Evolutionary conservation across 202 grass and related monocot species (phyloP).

Genomic region (Zizania palustris): DNA sequence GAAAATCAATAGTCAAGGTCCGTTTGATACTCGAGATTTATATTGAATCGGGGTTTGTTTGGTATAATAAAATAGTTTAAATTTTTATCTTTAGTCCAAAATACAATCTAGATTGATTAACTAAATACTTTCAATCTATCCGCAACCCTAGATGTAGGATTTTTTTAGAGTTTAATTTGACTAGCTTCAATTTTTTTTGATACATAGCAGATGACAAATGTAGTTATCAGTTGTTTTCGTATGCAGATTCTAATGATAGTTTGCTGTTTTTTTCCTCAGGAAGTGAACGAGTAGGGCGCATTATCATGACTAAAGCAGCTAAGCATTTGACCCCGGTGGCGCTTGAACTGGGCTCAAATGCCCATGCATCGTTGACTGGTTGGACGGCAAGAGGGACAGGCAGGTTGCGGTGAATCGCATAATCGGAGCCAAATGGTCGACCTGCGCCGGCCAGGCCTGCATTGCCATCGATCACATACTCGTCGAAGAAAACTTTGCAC

Average conservation of each 20-base stretch:
- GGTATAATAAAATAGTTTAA: too few species aligned
- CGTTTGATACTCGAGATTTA: too few species aligned
- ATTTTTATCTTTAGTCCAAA: too few species aligned
- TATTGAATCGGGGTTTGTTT: too few species aligned
- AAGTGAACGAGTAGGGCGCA: slow-evolving; percentile 53
- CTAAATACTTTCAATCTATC: too few species aligned
- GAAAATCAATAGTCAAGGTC: too few species aligned
- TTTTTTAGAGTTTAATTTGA: too few species aligned
- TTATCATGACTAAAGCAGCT: slow-evolving; percentile 76
- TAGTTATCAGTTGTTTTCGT: background rate
- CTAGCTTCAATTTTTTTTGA: too few species aligned
- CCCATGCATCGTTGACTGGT: slow-evolving; percentile 78
- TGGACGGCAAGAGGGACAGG: slow-evolving; percentile 50
- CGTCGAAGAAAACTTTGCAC: slow-evolving; percentile 67
- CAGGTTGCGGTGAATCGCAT: slow-evolving; percentile 73
- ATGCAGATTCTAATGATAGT: background rate
- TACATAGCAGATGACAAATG: background rate
- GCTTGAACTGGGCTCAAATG: slow-evolving; percentile 84
- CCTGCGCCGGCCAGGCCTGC: slow-evolving; percentile 83
- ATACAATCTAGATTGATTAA: too few species aligned
- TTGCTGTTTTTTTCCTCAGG: slow-evolving; percentile 48
- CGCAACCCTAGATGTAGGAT: too few species aligned
- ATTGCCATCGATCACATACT: slow-evolving; percentile 81
- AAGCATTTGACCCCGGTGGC: slow-evolving; percentile 76
- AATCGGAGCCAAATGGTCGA: slow-evolving; percentile 72